Evolutionary conservation across 2,329 filamentous ascomycete species (phyloP), one percentile per base, ranked within the genome.

Genomic region (Aspergillus fijiensis): DNA sequence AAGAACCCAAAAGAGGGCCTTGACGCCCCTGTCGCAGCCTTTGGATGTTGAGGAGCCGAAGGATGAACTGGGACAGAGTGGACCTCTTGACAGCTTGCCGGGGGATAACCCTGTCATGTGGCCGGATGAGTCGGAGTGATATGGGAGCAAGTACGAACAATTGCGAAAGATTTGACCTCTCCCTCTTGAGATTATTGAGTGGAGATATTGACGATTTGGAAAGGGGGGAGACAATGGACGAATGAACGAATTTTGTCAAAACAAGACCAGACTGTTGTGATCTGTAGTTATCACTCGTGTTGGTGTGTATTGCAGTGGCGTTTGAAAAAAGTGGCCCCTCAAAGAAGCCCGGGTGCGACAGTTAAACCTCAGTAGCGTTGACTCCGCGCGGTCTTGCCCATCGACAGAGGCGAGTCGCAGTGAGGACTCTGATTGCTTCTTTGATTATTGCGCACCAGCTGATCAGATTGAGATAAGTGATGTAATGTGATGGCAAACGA

Each of bases 1-100:
- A 7, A 55, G 59, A 42, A 42, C 39, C 7, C 65, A 66, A 14
- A 63, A 51, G 11, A 56, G 53, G 25, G 47, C 48, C 9, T 25
- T 64, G 47, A 35, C 61, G 4, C 65, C 66, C 7, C 9, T 56
- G 14, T 27, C 39, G 6, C 58, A 61, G 35, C 9, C 39, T 27
- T 49, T 61, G 39, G 60, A 67, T 21, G 54, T 60, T 7, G 35
- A 50, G 31, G 29, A 55, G 12, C 63, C 66, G 10, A 35, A 53
- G 12, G 63, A 65, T 47, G 55, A 68, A 2, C 25, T 68, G 23
- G 67, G 66, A 2, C 63, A 64, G 31, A 57, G 63, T 56, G 59
- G 60, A 5, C 51, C 56, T 4, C 50, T 67, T 27, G 35, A 48
- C 3, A 49, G 39, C 23, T 51, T 69, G 42, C 67, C 65, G 11